Base-by-base conservation (phyloP, 2,329 filamentous ascomycete species). In the Davidsoniella virescens region DNA sequence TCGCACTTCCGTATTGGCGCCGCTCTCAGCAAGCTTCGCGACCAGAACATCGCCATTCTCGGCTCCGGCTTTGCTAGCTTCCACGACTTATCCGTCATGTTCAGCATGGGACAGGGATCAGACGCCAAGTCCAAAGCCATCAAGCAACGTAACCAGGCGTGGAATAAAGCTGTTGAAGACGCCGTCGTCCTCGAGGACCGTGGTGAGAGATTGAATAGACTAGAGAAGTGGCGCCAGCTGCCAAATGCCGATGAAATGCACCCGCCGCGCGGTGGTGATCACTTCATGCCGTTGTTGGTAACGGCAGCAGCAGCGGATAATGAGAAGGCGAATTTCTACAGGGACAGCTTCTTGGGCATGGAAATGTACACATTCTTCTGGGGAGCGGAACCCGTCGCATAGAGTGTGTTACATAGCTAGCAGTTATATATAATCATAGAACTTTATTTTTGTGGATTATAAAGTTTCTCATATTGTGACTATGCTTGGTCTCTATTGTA, bases 21-120 rank as follows among this genome's bases (percentile, higher is more conserved):
- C 18, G 75, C 75, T 1, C 68, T 79, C 9, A 58, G 60, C 10
- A 56, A 58, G 7, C 68, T 79, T 44, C 71, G 75, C 12, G 62
- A 64, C 37, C 62, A 67, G 25, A 74, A 74, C 60, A 64, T 79
- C n/a, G 75, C 75, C 56, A 67, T 79, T 50, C 56, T 78, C 39
- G 75, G 75, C n/a, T 76, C 72, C 0, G 75, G 75, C 20, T 78
- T 78, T 55, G 73, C 75, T 1, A 72, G 70, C 2, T 65, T 78
- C 51, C 75, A 78, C 59, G 77, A 78, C 58, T 57, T 77, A 7
- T 60, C 64, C 20, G 56, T 65, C 26, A 70, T 77, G 67, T 65
- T 69, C 25, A 50, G 56, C 41, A 56, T 69, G 23, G 56, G 59
- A 20, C 52, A 47, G 44, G 55, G 57, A 14, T 57, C 59, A 3